Conservation (phyloP, 257 asterid genomes). For the Plantago elongata region DNA sequence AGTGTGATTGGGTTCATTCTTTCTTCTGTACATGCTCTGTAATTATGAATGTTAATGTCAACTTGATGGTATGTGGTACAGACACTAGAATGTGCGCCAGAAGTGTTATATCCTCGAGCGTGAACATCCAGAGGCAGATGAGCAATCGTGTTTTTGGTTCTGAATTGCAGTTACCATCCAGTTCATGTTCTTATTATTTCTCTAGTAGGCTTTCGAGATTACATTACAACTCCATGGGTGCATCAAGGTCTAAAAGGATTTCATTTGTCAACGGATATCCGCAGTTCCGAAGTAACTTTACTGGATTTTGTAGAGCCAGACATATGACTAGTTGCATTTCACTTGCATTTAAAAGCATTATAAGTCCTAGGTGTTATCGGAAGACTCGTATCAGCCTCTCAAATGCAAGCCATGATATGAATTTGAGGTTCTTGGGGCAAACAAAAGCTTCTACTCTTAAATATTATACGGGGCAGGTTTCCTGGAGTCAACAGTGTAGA, state of each 20-base stretch:
- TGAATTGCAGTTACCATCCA: conserved; percentile 30
- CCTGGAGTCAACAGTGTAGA: conserved; percentile 35
- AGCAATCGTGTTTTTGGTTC: conserved; percentile 37
- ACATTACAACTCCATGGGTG: conserved; percentile 18
- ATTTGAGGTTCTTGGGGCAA: conserved; percentile 38
- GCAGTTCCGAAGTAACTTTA: conserved; percentile 29
- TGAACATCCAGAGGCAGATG: conserved; percentile 36
- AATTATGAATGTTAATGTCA: conserved; percentile 30
- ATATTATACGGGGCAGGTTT: conserved; percentile 30
- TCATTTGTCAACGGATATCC: conserved; percentile 32
- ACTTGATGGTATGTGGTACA: conserved; percentile 32
- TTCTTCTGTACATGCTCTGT: conserved; percentile 10
- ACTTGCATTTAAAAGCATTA: conserved; percentile 34
- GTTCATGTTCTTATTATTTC: conserved; percentile 27
- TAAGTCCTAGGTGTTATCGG: conserved; percentile 24
- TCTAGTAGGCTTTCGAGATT: conserved; percentile 28
- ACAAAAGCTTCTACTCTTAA: conserved; percentile 27
- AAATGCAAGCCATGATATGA: conserved; percentile 31
- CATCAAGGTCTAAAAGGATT: conserved; percentile 25
- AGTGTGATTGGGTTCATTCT: not conserved
- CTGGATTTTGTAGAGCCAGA: conserved; percentile 27
- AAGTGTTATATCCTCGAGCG: conserved; percentile 32
- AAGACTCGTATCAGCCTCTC: conserved; percentile 34
- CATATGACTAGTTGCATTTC: conserved; percentile 28
- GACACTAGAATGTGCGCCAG: conserved; percentile 40